Evolutionary conservation across 495 filamentous ascomycete genomes (phyloP).

Genomic region (Penicillium riverlandense): DNA sequence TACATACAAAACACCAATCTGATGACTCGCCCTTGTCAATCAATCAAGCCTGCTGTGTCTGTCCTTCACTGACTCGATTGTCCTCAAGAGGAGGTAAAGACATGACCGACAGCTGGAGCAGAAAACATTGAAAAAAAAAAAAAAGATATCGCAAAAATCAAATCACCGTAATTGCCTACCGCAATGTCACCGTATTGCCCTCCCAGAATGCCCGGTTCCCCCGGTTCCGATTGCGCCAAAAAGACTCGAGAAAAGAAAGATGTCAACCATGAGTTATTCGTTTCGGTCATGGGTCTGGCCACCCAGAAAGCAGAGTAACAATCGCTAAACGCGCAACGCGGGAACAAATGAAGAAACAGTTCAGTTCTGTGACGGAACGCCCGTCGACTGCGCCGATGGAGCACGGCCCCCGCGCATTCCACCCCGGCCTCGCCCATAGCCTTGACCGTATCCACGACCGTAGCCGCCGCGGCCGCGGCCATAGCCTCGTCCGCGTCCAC

Average conservation of each 20-base stretch:
- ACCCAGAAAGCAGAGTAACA: constrained; percentile 13
- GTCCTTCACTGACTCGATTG: background rate
- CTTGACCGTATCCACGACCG: constrained; percentile 38
- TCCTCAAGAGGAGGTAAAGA: too few species aligned
- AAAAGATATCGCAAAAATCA: constrained; percentile 11
- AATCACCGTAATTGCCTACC: constrained; percentile 6
- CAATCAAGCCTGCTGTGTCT: background rate
- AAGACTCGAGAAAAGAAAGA: constrained; percentile 13
- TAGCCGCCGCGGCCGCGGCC: constrained; percentile 49
- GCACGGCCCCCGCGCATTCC: constrained; percentile 30
- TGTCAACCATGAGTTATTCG: constrained; percentile 20
- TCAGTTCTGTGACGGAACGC: constrained; percentile 34
- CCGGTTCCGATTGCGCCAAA: constrained; percentile 24
- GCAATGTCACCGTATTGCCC: constrained; percentile 12
- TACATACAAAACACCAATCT: constrained; percentile 8
- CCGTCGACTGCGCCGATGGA: constrained; percentile 30
- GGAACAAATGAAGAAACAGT: background rate
- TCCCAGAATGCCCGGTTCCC: constrained; percentile 18
- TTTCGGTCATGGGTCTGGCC: constrained; percentile 16
- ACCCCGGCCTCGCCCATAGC: constrained; percentile 27
- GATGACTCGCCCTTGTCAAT: too few species aligned
- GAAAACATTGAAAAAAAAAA: constrained; percentile 6
- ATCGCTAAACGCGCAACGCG: constrained; percentile 5
- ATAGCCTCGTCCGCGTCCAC: constrained; percentile 59
- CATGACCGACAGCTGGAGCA: background rate